Evolutionary conservation across 73 alveolate genomes (phyloP), one percentile per base, ranked within the genome.

Genomic region (Paramecium tetraurelia): DNA sequence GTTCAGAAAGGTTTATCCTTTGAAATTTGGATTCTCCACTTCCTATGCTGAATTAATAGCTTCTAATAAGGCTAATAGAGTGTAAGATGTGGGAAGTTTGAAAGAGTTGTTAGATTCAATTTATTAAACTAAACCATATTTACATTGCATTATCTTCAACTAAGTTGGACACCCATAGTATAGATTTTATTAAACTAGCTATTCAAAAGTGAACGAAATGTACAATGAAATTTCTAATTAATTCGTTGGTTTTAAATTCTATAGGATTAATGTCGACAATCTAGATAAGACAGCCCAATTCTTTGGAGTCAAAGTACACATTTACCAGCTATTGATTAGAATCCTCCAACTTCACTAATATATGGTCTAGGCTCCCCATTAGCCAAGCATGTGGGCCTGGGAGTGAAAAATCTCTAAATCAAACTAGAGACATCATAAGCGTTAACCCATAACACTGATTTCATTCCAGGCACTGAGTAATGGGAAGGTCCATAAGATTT

Each of bases 401-500:
- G 75, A 11, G 5, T n/a, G 10, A 12, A 44, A 41, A 22, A 41
- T 43, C 29, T 80, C 6, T 10, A 41, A 46, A 44, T 24, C 4
- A 80, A 80, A 24, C 27, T 80, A 41, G 27, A 80, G 46, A 44
- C 38, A 38, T 58, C 76, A 8, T 21, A 40, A 40, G 6, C 5
- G 7, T 27, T 43, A 38, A 41, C 57, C 18, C 41, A 41, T 44
- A 24, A 41, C 5, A 41, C 75, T 41, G 72, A 80, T 22, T 80
- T 80, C 16, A 21, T 80, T 18, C 38, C 44, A 41, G 90, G 72
- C n/a, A 80, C 90, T 20, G 57, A 80, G 7, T 27, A 41, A 80
- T 80, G 90, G 90, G 70, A 80, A 46, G 90, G 90, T 43, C 90
- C 90, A 80, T 80, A 80, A 80, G 90, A 80, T 4, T 80, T 31